Base-by-base conservation (phyloP, 169 alveolate species). In the Eimeria acervulina region DNA sequence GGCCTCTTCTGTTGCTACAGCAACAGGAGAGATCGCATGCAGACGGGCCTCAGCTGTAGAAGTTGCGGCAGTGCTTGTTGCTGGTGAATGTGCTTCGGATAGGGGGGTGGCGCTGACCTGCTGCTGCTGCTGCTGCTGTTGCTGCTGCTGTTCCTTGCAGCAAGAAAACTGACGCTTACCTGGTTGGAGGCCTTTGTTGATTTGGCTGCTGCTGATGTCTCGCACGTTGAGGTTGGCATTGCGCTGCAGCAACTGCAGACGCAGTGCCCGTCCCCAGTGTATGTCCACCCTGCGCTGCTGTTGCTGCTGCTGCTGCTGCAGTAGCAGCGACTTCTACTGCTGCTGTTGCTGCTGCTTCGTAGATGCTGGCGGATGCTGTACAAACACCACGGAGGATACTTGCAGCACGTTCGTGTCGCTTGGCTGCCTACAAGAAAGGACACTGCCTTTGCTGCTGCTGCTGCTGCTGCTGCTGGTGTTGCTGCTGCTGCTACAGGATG, bases 111-210 rank as follows among this genome's bases (percentile, higher is more conserved):
- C 44, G 42, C 55, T n/a, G 33, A 7, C 38, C 74, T 5, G 19
- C 33, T 74, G 52, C 85, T 74, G 85, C 55, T 74, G 85, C 85
- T 74, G 85, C 85, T 33, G 85, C 52, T 33, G 47, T 28, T 74
- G 5, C 33, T 74, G 85, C 85, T 74, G 85, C 85, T 36, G 47
- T 17, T 74, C 38, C 19, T 26, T 17, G 68, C 36, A 80, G 89
- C n/a, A 47, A 80, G 89, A 47, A 47, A 42, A 10, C 31, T 80
- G 68, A 42, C 89, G 21, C 23, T 44, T 42, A 12, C 68, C 6
- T 80, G 89, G 89, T 36, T 80, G 36, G 89, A 80, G 44, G 89
- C 89, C 68, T 80, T 80, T 42, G 89, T 44, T 4, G 89, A 80
- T 42, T 80, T 80, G 26, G 68, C 68, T n/a, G 68, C 47, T 2